A percentile compares a stretch with the other conserved stretches of the same genome.
Evolutionary conservation across 768 basidiomycete species (phyloP).

Genomic region (Naganishia onofrii): DNA sequence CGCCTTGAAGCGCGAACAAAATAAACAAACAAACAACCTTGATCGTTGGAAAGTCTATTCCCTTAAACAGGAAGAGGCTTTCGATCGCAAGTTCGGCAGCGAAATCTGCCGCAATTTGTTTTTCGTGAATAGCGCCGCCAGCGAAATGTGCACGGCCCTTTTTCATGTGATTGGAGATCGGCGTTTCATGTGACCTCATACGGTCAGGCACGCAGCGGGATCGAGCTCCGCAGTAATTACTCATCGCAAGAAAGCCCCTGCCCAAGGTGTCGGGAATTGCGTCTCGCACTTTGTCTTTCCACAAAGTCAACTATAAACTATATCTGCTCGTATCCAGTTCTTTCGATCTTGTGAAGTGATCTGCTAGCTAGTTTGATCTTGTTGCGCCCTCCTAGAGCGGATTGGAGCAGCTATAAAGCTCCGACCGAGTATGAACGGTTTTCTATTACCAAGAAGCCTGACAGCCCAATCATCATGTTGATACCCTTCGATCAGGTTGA

Average conservation of each 20-base stretch:
- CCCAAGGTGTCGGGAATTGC: background rate
- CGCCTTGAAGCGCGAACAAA: background rate
- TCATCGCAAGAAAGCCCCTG: background rate
- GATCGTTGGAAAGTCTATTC: background rate
- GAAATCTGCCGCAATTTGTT: background rate
- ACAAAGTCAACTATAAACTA: too few relatives aligned
- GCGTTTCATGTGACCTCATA: background rate
- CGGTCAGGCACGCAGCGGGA: background rate
- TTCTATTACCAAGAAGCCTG: too few relatives aligned
- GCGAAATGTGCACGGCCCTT: background rate
- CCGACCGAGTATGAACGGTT: too few relatives aligned
- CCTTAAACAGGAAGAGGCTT: background rate
- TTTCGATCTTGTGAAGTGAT: too few relatives aligned
- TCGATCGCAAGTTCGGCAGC: background rate
- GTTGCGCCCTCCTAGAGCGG: too few relatives aligned
- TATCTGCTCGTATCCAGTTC: too few relatives aligned
- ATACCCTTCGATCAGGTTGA: too few relatives aligned
- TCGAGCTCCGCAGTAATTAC: background rate
- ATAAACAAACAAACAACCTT: constrained; percentile 1
- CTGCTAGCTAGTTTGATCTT: too few relatives aligned
- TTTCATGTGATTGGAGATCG: background rate
- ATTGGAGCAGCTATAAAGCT: too few relatives aligned
- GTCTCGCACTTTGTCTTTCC: too few relatives aligned
- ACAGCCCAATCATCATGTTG: too few relatives aligned
- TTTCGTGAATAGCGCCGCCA: background rate